phyloP scores from a whole-genome alignment of 345 rosid genomes.

The Gossypium longicalyx region DNA sequence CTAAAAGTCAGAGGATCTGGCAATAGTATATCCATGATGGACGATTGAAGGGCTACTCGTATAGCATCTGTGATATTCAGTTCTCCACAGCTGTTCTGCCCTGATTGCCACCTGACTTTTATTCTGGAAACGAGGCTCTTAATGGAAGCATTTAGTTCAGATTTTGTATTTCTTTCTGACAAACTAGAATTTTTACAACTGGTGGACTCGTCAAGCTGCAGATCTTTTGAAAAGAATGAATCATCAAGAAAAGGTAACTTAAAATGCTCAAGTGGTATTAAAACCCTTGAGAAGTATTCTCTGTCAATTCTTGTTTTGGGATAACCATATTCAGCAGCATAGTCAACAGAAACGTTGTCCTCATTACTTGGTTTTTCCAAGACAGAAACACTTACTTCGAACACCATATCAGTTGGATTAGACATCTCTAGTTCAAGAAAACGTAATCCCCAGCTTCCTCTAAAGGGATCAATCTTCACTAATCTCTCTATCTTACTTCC shows the following conservation, averaged over 20 bases:
- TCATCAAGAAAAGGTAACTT: constrained; percentile 91
- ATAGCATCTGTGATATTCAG: constrained; percentile 85
- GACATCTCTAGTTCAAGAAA: constrained; percentile 92
- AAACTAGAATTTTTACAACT: constrained; percentile 50
- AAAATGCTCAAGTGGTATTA: constrained; percentile 94
- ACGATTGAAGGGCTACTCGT: constrained; percentile 82
- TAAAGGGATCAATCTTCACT: constrained; percentile 82
- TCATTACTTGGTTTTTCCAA: constrained; percentile 54
- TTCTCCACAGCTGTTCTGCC: constrained; percentile 92
- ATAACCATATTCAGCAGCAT: constrained; percentile 60
- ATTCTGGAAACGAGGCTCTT: constrained; percentile 83
- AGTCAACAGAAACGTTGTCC: constrained; percentile 37
- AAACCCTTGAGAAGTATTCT: constrained; percentile 85
- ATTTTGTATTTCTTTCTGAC: constrained; percentile 82
- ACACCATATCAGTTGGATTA: constrained; percentile 91
- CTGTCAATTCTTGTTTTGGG: constrained; percentile 90
- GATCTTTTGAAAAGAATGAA: constrained; percentile 69
- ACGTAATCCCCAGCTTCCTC: constrained; percentile 99
- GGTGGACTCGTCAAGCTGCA: constrained; percentile 43
- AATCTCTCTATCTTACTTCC: constrained; percentile 65
- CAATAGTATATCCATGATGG: constrained; percentile 89
- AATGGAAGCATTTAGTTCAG: constrained; percentile 81
- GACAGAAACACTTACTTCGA: constrained; percentile 81
- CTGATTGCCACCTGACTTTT: constrained; percentile 94
- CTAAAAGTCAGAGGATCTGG: constrained; percentile 97